Conservation (phyloP, 768 basidiomycete species). For the Panaeolus papilionaceus region DNA sequence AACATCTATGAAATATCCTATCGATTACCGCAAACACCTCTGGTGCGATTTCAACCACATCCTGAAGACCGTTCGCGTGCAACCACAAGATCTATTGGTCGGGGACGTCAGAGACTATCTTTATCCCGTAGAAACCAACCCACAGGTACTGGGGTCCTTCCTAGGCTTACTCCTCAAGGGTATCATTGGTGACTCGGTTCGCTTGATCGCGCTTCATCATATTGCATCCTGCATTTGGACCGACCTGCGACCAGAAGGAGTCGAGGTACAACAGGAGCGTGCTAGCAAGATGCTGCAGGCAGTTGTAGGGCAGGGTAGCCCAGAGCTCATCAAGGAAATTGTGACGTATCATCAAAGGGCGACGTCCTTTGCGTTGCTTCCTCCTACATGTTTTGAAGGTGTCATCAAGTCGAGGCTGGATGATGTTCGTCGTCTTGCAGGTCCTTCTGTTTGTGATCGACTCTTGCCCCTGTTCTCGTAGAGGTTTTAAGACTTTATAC, state of each 20-base stretch:
- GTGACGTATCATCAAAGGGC: slow-evolving; percentile 60
- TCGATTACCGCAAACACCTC: slow-evolving; percentile 84
- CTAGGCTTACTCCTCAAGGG: slow-evolving; percentile 59
- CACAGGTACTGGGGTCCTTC: slow-evolving; percentile 68
- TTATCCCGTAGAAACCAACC: slow-evolving; percentile 71
- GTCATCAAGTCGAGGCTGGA: not conserved
- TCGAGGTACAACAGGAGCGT: slow-evolving; percentile 36
- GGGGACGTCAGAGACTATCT: slow-evolving; percentile 65
- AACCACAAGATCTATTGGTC: slow-evolving; percentile 57
- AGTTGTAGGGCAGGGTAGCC: slow-evolving; percentile 56
- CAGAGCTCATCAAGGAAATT: slow-evolving; percentile 56
- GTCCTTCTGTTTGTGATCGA: not conserved
- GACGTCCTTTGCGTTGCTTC: slow-evolving; percentile 43
- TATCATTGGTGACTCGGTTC: slow-evolving; percentile 60
- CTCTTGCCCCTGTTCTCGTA: slow-evolving; percentile 4
- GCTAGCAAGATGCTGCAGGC: slow-evolving; percentile 56
- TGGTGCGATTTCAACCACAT: slow-evolving; percentile 83
- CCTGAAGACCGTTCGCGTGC: slow-evolving; percentile 62
- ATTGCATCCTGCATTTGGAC: slow-evolving; percentile 78
- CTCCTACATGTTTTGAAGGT: slow-evolving; percentile 57
- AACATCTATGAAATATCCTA: slow-evolving; percentile 73
- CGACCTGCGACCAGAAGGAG: slow-evolving; percentile 48
- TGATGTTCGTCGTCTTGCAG: slow-evolving; percentile 9
- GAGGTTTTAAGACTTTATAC: not conserved
- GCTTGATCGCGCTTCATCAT: slow-evolving; percentile 79